phyloP scores from a whole-genome alignment of 2,329 filamentous ascomycete genomes.

The Apiospora koreana region DNA sequence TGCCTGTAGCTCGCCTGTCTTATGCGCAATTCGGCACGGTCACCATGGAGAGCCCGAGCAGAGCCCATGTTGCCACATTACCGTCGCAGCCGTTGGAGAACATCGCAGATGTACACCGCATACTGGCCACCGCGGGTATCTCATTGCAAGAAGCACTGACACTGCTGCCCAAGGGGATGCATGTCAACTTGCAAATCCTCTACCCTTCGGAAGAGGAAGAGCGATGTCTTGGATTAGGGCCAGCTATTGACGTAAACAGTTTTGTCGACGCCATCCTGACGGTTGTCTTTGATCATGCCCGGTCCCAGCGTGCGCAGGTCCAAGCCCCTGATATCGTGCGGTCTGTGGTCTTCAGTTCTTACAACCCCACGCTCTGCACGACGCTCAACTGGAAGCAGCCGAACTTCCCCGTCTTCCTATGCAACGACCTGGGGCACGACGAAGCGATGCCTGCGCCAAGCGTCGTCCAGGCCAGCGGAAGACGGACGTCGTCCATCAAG shows the following conservation, averaged over 20 bases:
- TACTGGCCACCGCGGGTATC: slow-evolving; percentile 75
- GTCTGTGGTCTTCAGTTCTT: slow-evolving; percentile 92
- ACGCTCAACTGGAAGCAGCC: slow-evolving; percentile 99
- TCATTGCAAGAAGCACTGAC: slow-evolving; percentile 76
- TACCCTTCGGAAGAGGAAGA: slow-evolving; percentile 82
- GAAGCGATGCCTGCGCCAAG: slow-evolving; percentile 41
- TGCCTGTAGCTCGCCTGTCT: slow-evolving; percentile 79
- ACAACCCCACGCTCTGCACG: slow-evolving; percentile 86
- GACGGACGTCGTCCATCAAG: slow-evolving; percentile 83
- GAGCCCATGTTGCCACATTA: slow-evolving; percentile 44
- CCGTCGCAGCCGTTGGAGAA: slow-evolving; percentile 49
- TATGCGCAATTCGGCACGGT: slow-evolving; percentile 68
- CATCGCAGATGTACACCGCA: slow-evolving; percentile 68
- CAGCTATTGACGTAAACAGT: slow-evolving; percentile 78
- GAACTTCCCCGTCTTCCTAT: slow-evolving; percentile 94
- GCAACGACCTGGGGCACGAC: slow-evolving; percentile 82
- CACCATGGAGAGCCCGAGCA: slow-evolving; percentile 44
- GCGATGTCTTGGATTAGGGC: slow-evolving; percentile 66
- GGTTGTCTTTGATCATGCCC: slow-evolving; percentile 89
- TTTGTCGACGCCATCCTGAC: slow-evolving; percentile 83
- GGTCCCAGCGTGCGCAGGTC: slow-evolving; percentile 62
- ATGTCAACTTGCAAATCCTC: slow-evolving; percentile 88
- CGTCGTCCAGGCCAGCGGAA: slow-evolving; percentile 58
- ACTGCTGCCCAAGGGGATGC: slow-evolving; percentile 75
- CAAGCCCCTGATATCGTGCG: slow-evolving; percentile 71